These are phyloP conservation scores for Typha latifolia DNA, from an alignment of 176 grass and related monocot genomes.

Conservation along the genomic window DNA sequence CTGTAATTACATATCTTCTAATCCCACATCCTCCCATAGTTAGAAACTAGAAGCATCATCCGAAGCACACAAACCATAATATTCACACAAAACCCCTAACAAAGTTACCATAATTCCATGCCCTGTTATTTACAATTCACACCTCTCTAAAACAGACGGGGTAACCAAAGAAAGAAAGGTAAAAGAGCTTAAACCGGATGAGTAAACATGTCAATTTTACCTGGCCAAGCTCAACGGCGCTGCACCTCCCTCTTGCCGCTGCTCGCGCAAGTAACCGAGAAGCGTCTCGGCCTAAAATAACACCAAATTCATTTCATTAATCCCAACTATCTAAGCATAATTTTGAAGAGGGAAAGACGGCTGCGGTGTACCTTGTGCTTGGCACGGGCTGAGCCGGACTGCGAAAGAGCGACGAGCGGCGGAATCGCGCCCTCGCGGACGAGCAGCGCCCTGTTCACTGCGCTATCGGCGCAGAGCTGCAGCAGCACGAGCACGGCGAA, in stretches of 20 bases:
- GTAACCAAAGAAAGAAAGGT: too few relatives aligned
- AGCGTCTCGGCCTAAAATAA: conserved; percentile 68
- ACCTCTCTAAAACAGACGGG: too few relatives aligned
- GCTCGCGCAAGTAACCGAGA: conserved; percentile 73
- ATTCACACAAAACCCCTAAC: too few relatives aligned
- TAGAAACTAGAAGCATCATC: too few relatives aligned
- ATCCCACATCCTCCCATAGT: too few relatives aligned
- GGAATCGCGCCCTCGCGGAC: conserved; percentile 96
- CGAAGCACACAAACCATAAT: too few relatives aligned
- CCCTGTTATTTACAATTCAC: too few relatives aligned
- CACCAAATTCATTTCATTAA: too few relatives aligned
- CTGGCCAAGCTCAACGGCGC: conserved; percentile 38
- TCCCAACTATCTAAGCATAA: too few relatives aligned
- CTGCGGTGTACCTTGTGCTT: conserved; percentile 75
- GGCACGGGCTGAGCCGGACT: conserved; percentile 73
- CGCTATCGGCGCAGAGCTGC: conserved; percentile 66
- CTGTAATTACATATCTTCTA: too few relatives aligned
- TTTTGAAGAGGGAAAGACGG: not conserved
- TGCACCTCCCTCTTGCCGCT: conserved; percentile 49
- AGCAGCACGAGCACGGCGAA: conserved; percentile 82
- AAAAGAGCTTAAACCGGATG: too few relatives aligned
- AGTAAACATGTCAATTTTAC: conserved; percentile 18
- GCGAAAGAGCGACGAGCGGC: conserved; percentile 80
- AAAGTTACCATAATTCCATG: too few relatives aligned
- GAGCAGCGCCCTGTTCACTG: conserved; percentile 66